phyloP scores from a whole-genome alignment of 331 rosid species.

The Acacia pycnantha region DNA sequence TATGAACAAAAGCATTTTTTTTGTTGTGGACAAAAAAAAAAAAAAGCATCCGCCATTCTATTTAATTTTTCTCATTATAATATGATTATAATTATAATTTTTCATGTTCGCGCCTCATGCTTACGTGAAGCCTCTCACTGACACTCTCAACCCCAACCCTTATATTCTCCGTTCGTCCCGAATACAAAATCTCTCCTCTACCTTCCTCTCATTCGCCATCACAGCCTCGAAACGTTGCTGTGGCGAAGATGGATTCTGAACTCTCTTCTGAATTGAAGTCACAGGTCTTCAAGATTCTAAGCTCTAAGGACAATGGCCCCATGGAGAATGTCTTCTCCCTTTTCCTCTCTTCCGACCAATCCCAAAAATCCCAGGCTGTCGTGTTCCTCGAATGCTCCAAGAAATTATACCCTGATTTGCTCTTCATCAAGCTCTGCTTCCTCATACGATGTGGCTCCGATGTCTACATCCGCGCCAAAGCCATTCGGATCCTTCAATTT shows the following conservation, averaged over 20 bases:
- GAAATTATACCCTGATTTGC: slow-evolving; percentile 35
- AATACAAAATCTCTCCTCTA: not conserved
- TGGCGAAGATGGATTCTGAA: slow-evolving; percentile 13
- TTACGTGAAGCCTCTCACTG: not conserved
- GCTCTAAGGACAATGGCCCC: slow-evolving; percentile 30
- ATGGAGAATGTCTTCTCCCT: slow-evolving; percentile 33
- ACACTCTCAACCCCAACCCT: not conserved
- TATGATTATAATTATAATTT: too few relatives aligned
- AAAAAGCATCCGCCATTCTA: not conserved
- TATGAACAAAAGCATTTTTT: too few relatives aligned
- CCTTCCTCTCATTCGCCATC: not conserved
- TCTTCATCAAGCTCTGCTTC: slow-evolving; percentile 43
- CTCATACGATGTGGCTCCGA: slow-evolving; percentile 2
- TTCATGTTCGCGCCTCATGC: not conserved
- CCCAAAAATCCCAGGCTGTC: slow-evolving; percentile 24
- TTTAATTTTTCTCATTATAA: not conserved
- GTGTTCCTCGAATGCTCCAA: slow-evolving; percentile 35
- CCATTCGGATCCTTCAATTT: slow-evolving; percentile 30
- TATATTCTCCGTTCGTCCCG: not conserved
- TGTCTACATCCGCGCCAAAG: slow-evolving; percentile 29
- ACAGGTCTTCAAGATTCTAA: slow-evolving; percentile 18
- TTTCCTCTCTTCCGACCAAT: slow-evolving; percentile 12
- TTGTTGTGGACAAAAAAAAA: too few relatives aligned
- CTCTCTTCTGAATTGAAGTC: slow-evolving; percentile 30
- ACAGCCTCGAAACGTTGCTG: not conserved